Evolutionary conservation across 768 basidiomycete genomes (phyloP), one percentile per base, ranked within the genome.

Genomic region (Boletus patriciae): DNA sequence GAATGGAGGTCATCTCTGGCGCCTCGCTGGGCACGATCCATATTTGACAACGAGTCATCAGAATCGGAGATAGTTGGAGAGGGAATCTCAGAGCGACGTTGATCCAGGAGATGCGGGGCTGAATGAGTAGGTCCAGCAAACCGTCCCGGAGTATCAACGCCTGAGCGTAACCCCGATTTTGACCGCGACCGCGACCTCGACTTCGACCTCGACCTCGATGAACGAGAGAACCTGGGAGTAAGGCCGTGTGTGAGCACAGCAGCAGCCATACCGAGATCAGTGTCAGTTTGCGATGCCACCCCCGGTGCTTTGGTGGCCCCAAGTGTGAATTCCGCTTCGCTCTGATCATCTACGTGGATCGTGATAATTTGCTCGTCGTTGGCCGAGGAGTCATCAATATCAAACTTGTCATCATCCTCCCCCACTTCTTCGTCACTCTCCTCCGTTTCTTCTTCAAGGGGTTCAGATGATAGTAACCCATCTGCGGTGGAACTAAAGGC

Each of bases 371-470:
- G 59, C 29, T 60, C 52, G 27, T 31, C 46, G 2, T 23, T 52
- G 3, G 80, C 78, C 6, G 88, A 87, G 19, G 88, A 88, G 73
- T 98, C 95, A 64, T 97, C 91, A 50, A 98, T 98, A 71, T 99
- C 97, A 72, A 86, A 98, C 64, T 82, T 83, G 67, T 93, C 90
- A 37, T 91, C 85, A 27, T 86, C 85, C 7, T 84, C 79, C 3
- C 60, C 79, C 21, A 80, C 78, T 42, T 83, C 83, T 13, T 59
- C 66, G 1, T 67, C 60, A 21, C 44, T 54, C 27, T 73, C 76
- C 46, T 75, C 75, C 18, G 77, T 77, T 52, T 83, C 83, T 33
- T 77, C 78, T 40, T 78, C 74, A 4, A 63, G 60, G 58, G 52
- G 57, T 52, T 58, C 63, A 52, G 65, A 63, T 23, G 50, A 45